These are phyloP conservation scores for Fraxinus latifolia DNA, from an alignment of 305 asterid species.

Conservation along the genomic window DNA sequence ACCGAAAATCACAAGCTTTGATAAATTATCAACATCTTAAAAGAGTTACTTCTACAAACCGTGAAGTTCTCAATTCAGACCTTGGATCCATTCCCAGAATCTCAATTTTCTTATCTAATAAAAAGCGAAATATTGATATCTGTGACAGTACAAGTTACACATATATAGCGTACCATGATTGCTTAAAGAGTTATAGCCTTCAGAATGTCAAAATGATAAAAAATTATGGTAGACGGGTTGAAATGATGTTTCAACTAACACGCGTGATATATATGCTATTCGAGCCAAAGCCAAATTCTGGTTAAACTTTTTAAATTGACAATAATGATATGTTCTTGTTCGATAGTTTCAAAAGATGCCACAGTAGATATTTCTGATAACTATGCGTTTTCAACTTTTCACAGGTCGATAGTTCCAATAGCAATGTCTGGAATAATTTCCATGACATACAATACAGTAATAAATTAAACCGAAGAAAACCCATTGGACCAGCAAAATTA, in stretches of 20 bases:
- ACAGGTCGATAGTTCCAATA: slow-evolving; percentile 1
- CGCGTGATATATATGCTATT: neutral
- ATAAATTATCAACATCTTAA: neutral
- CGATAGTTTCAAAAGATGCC: neutral
- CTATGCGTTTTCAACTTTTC: neutral
- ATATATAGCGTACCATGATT: neutral
- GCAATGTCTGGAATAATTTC: neutral
- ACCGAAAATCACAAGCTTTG: neutral
- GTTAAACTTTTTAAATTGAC: neutral
- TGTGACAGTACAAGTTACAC: neutral
- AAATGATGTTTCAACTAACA: neutral
- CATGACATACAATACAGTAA: neutral
- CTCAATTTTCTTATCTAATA: neutral
- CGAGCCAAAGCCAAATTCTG: neutral
- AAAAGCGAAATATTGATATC: neutral
- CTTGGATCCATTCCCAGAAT: neutral
- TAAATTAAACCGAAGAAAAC: neutral
- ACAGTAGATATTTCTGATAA: neutral
- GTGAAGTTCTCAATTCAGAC: neutral
- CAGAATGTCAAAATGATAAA: neutral
- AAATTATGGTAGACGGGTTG: neutral
- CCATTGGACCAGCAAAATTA: slow-evolving; percentile 10
- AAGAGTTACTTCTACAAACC: neutral
- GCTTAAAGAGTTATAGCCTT: neutral
- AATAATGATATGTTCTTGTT: neutral